Evolutionary conservation across 352 stramenopile genomes (phyloP).

Genomic region (Pythium coloratum): DNA sequence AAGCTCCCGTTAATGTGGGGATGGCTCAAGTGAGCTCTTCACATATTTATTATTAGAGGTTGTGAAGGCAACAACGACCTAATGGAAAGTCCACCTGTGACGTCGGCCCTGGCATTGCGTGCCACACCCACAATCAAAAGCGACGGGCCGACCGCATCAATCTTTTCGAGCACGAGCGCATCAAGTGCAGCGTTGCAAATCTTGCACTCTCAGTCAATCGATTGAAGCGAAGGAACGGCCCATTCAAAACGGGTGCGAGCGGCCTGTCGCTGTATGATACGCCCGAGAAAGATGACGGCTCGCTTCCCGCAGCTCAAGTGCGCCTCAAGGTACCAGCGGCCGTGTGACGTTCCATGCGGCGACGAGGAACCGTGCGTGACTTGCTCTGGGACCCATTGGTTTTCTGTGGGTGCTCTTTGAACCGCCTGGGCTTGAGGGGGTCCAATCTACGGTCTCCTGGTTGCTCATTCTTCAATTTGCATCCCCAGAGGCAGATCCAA

Average conservation of each 20-base stretch:
- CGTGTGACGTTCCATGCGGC: neutral
- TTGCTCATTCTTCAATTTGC: slow-evolving; percentile 1
- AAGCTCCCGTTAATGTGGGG: no score
- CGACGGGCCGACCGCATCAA: neutral
- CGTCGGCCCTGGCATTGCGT: neutral
- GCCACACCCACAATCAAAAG: neutral
- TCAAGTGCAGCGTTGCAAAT: neutral
- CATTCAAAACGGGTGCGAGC: no score
- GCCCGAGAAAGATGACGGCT: neutral
- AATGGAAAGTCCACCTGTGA: neutral
- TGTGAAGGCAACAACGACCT: neutral
- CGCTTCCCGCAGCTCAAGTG: neutral
- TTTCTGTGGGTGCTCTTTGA: neutral
- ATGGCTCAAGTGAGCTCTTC: neutral
- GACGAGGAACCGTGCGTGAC: neutral
- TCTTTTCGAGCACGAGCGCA: neutral
- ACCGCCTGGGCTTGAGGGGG: no score
- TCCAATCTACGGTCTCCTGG: neutral
- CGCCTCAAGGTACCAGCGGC: neutral
- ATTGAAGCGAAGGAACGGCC: neutral
- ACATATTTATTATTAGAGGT: neutral
- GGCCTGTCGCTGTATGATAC: no score
- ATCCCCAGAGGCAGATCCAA: neutral
- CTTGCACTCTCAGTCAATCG: no score
- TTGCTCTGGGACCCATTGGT: neutral